Percentiles rank a stretch among this genome's conserved stretches.
Evolutionary conservation across 106 monocot genomes (phyloP).

Genomic region (Dioscorea alata): DNA sequence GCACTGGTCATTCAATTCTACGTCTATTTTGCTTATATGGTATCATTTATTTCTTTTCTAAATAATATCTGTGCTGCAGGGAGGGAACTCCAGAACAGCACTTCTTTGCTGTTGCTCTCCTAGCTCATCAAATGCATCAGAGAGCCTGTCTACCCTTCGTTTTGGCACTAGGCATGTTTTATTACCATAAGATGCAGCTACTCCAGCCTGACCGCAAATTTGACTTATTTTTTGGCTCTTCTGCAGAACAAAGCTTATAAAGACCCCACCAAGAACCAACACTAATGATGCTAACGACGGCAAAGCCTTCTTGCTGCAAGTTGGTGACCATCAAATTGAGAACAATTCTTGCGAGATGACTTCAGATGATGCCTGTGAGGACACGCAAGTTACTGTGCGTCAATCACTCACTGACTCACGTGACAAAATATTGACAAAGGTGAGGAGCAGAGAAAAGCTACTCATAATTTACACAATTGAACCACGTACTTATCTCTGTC

Average conservation of each 20-base stretch:
- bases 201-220: background rate
- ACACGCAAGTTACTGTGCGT: background rate
- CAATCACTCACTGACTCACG: background rate
- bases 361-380: slow-evolving; percentile 26
- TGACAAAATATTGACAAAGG: background rate
- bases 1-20: slow-evolving; percentile 41
- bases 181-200: background rate
- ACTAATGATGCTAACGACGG: slow-evolving; percentile 1
- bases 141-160: slow-evolving; percentile 77
- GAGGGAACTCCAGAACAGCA: slow-evolving; percentile 69
- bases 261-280: slow-evolving; percentile 22
- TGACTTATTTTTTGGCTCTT: background rate
- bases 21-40: background rate
- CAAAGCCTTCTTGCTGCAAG: background rate
- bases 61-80: slow-evolving; percentile 28
- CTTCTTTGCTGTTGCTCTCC: slow-evolving; percentile 87
- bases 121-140: slow-evolving; percentile 56
- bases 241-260: slow-evolving; percentile 76
- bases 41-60: background rate
- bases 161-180: slow-evolving; percentile 76
- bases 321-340: background rate
- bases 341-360: slow-evolving; percentile 22
- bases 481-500: background rate
- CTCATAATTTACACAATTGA: background rate
- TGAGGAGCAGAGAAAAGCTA: background rate